Conservation (phyloP, 306 rosid species). For the Cicer pinnatifidum region DNA sequence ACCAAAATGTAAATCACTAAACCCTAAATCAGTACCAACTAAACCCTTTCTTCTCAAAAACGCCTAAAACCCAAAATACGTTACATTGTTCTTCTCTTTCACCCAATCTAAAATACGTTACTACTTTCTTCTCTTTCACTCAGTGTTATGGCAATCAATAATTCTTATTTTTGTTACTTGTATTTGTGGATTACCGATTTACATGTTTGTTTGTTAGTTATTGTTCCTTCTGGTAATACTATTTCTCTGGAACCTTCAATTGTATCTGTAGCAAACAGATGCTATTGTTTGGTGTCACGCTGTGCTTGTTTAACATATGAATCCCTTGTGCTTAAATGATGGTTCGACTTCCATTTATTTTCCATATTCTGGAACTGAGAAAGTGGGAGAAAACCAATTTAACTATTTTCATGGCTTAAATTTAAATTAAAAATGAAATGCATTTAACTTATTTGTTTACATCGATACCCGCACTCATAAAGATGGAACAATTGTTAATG, state of each 20-base stretch:
- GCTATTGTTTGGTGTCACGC: neutral
- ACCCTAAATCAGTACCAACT: too few species aligned
- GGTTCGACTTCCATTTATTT: conserved; percentile 13
- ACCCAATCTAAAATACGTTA: too few species aligned
- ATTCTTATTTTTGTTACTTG: neutral
- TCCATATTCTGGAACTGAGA: conserved; percentile 5
- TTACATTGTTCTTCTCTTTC: too few species aligned
- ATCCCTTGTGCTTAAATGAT: conserved; percentile 31
- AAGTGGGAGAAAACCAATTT: neutral
- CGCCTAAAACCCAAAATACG: too few species aligned
- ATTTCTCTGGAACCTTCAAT: conserved; percentile 6
- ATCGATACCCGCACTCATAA: too few species aligned
- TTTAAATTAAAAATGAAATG: too few species aligned
- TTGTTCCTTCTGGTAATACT: conserved; percentile 25
- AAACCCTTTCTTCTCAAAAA: too few species aligned
- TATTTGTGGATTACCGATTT: conserved; percentile 2
- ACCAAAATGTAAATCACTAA: too few species aligned
- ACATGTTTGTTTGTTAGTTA: neutral
- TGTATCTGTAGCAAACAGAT: conserved; percentile 1
- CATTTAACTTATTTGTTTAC: too few species aligned
- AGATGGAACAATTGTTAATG: too few species aligned
- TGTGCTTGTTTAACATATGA: conserved; percentile 20
- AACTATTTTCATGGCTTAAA: neutral
- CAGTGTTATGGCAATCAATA: neutral
- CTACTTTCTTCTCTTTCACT: too few species aligned